Conservation (phyloP, 345 rosid genomes). For the Laguncularia racemosa region DNA sequence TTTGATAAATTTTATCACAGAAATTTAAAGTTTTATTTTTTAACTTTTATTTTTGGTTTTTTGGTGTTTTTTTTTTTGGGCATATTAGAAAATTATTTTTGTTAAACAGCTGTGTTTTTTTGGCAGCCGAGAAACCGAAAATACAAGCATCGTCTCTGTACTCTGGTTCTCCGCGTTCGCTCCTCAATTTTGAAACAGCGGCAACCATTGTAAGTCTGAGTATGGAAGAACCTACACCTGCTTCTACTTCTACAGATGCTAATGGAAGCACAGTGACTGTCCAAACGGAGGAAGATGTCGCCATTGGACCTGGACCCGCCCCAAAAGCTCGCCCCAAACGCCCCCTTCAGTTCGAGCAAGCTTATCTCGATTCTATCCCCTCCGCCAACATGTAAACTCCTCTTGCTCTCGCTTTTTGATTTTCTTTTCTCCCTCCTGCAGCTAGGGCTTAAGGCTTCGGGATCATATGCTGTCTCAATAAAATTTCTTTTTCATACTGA, state of each 20-base stretch:
- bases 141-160: no score
- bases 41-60: no score
- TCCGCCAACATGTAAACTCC: slow-evolving; percentile 66
- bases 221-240: no score
- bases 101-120: no score
- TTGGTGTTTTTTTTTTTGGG: no score
- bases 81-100: no score
- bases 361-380: slow-evolving; percentile 81
- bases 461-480: background rate
- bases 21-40: no score
- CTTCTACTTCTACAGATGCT: slow-evolving; percentile 7
- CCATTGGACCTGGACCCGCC: slow-evolving; percentile 80
- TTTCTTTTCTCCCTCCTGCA: background rate
- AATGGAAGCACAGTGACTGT: slow-evolving; percentile 17
- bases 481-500: background rate
- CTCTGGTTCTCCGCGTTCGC: no score
- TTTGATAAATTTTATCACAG: no score
- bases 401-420: background rate
- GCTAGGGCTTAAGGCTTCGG: background rate
- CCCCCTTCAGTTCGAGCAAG: slow-evolving; percentile 89
- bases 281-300: slow-evolving; percentile 36
- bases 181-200: no score
- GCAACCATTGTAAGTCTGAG: no score
- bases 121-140: no score
- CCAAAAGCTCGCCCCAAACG: slow-evolving; percentile 67